Base-by-base conservation (phyloP, 257 asterid species). In the Avicennia marina region DNA sequence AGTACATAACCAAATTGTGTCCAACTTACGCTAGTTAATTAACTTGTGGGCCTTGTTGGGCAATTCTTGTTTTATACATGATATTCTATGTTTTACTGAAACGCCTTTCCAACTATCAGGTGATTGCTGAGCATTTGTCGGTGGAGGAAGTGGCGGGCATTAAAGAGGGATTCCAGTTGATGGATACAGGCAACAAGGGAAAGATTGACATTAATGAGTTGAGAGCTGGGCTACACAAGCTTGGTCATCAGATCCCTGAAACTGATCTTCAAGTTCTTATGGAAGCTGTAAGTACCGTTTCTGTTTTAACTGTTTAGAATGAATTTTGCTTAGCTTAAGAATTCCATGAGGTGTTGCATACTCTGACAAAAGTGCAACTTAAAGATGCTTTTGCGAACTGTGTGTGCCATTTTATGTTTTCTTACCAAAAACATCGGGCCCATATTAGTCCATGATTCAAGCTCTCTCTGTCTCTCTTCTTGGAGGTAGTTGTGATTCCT, bases 141-240 rank as follows among this genome's bases (percentile, higher is more conserved):
- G 67, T 58, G 32, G 76, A 70, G 53, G 76, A 70, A 70, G 71
- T 64, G 6, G 72, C 66, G 5, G 62, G 63, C 41, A 42, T 67
- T 18, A 60, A 58, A 39, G 72, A 67, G 44, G 72, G 71, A 44
- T 70, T 70, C 43, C 67, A 59, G 41, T 12, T 59, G 67, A 70
- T 70, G 76, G 76, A 70, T 29, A 70, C 71, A 4, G 58, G 42
- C 4, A 64, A 70, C 62, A 64, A 56, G 56, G 75, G 75, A 11
- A 70, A 46, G 40, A 70, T 70, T 19, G 66, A 63, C 58, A 57
- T 63, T 43, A 33, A 52, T 53, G 75, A 70, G 63, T 64, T 70
- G 55, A 63, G 51, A 63, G 32, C 32, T 49, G 75, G 75, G 17
- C 53, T 70, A 26, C 61, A 48, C 49, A 70, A 63, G 56, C 70